Evolutionary conservation across 2,329 filamentous ascomycete genomes (phyloP).

Genomic region (Phyllosticta ampelicida): DNA sequence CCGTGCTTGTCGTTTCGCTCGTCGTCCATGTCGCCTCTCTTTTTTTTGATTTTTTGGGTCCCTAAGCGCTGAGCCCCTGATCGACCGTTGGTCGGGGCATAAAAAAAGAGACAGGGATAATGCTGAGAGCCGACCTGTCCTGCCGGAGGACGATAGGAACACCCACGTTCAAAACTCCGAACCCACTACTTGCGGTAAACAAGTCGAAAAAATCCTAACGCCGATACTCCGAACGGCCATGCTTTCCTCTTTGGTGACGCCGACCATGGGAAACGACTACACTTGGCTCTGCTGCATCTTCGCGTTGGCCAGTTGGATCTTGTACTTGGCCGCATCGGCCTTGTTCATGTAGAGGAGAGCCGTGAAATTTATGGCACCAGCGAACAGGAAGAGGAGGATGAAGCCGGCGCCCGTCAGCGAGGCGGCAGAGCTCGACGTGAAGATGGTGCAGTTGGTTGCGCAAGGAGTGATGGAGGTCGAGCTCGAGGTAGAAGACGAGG

Average conservation of each 20-base stretch:
- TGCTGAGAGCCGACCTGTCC: not conserved
- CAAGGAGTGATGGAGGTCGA: constrained; percentile 2
- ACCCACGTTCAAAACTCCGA: not conserved
- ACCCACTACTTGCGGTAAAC: not conserved
- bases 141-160: not conserved
- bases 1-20: not conserved
- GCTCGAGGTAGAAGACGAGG: not conserved
- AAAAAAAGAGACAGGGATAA: not conserved
- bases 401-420: constrained; percentile 1
- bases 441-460: constrained; percentile 4
- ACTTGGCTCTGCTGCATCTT: not conserved
- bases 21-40: not conserved
- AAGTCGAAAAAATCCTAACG: not conserved
- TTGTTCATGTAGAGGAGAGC: constrained; percentile 1
- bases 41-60: not conserved
- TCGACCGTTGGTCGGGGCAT: not conserved
- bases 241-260: not conserved
- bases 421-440: not conserved
- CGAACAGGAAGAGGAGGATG: not conserved
- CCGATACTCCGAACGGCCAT: not conserved
- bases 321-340: not conserved
- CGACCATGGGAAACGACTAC: not conserved
- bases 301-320: not conserved
- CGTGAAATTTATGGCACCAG: not conserved
- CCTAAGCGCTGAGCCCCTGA: not conserved